Conservation (phyloP, 2,329 filamentous ascomycete species). For the Escovopsis sp. region DNA sequence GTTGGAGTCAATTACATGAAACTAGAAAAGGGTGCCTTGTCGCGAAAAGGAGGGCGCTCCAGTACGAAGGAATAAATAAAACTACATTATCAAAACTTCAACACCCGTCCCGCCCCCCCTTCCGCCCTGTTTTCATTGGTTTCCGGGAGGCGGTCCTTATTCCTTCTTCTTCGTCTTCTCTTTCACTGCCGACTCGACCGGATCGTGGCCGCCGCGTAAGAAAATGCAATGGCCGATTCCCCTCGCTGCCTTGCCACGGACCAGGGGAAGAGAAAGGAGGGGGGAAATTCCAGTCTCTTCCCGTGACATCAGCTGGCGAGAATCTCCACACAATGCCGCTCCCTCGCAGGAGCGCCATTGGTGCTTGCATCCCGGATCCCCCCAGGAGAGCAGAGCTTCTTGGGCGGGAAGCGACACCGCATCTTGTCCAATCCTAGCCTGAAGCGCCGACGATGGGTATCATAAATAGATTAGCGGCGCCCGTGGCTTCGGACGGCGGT, state of each 20-base stretch:
- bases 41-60: slow-evolving; percentile 17
- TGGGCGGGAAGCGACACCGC: slow-evolving; percentile 6
- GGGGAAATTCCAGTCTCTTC: slow-evolving; percentile 1
- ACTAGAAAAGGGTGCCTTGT: slow-evolving; percentile 24
- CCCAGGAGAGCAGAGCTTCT: background rate
- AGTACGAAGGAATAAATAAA: slow-evolving; percentile 19
- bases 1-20: slow-evolving; percentile 30
- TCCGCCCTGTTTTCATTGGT: background rate
- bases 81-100: slow-evolving; percentile 22
- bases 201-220: slow-evolving; percentile 10
- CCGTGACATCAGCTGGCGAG: slow-evolving; percentile 10
- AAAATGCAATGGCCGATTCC: slow-evolving; percentile 12
- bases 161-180: slow-evolving; percentile 8
- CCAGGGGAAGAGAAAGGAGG: slow-evolving; percentile 6
- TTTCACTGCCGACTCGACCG: slow-evolving; percentile 11
- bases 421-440: slow-evolving; percentile 16
- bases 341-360: too few species aligned
- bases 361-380: too few species aligned
- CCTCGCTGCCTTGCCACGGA: slow-evolving; percentile 10
- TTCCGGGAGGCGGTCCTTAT: slow-evolving; percentile 3
- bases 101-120: slow-evolving; percentile 7
- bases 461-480: slow-evolving; percentile 52
- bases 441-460: slow-evolving; percentile 7
- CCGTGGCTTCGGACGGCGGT: slow-evolving; percentile 81
- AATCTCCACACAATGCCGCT: slow-evolving; percentile 16